Base-by-base conservation (phyloP, 805 yeast genomes). In the Wickerhamiella occidentalis region DNA sequence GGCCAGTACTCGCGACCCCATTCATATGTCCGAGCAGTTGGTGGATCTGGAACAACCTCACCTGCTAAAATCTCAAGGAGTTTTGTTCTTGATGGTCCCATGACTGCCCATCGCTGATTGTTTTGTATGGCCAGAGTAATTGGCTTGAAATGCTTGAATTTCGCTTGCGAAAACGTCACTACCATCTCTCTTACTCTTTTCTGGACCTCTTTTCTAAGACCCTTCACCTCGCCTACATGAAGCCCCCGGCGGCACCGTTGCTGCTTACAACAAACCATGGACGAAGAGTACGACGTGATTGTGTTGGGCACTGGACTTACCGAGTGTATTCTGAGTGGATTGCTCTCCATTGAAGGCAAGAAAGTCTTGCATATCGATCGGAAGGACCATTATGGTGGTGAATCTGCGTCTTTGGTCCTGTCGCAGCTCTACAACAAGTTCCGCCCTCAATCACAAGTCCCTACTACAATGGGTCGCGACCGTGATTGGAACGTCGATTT, bases 401-500 rank as follows among this genome's bases (percentile, higher is more conserved):
- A 65, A 55, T 57, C 64, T 11, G 66, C 69, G 35, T 62, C 67
- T 15, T 55, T 65, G 35, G 63, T 56, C 46, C 58, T 65, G 42
- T 54, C 64, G 45, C 68, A 82, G 68, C 68, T 83, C 51, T 92
- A 85, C 71, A 68, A 74, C 57, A 88, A 88, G 69, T 88, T 87
- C 74, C 85, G 87, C 64, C 95, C 96, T 28, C 71, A 76, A 46
- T 53, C 47, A 25, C 48, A 33, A 19, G 54, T 48, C n/a, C 61
- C 61, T 36, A 83, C 79, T 54, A 82, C 80, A 53, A 76, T 80
- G 54, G 97, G 98, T 47, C 79, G 94, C 61, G 95, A 86, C 62
- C 77, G 97, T 55, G 97, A 92, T 66, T 92, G 97, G 96, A 87
- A 94, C 68, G 92, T 92, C 47, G 98, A 92, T 64, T 74, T 92